Evolutionary conservation across 164 flowering plant species (phyloP), one percentile per base, ranked within the genome.

Genomic region (Nymphaea thermarum): DNA sequence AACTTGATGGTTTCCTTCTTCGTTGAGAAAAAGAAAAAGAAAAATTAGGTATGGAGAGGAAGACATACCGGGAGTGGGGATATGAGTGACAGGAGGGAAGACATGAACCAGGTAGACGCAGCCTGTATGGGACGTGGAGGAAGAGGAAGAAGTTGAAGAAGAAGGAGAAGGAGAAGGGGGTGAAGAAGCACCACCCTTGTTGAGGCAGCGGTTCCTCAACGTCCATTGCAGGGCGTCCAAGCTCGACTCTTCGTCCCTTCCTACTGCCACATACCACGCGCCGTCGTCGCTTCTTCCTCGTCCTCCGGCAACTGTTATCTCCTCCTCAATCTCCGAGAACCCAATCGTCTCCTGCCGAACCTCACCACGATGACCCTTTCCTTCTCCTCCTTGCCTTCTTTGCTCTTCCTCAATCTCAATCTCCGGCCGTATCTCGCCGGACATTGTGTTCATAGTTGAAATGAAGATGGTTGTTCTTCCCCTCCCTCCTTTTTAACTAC

Each of bases 31-130:
- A 25, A 25, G 36, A 0, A 25, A 25, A 25, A 25, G 36, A 25
- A 25, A 25, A 0, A 25, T 25, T 25, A 25, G 36, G n/a, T 42
- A 16, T 42, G 60, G 6, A 67, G 42, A 64, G 62, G 42, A 43
- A 10, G 16, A 10, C 67, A 73, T 77, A 93, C 98, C 93, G 8
- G 98, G 96, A 4, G 95, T 88, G 3, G 85, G 76, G 68, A 90
- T 82, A 69, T 74, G 75, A 45, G 80, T 72, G 60, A 90, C 17
- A 3, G 91, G 87, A 55, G 90, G 81, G 67, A 78, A 88, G 53
- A 90, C 87, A 84, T 90, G 96, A 68, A 93, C 76, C 42, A 93
- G 91, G 67, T 78, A 86, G 44, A 93, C 79, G 3, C 87, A 68
- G 65, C 74, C 65, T 17, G 81, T 85, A 25, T 0, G 93, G 84